These are phyloP conservation scores for Dispira parvispora DNA, from an alignment of 192 early-diverging fungal genomes.

Conservation along the genomic window DNA sequence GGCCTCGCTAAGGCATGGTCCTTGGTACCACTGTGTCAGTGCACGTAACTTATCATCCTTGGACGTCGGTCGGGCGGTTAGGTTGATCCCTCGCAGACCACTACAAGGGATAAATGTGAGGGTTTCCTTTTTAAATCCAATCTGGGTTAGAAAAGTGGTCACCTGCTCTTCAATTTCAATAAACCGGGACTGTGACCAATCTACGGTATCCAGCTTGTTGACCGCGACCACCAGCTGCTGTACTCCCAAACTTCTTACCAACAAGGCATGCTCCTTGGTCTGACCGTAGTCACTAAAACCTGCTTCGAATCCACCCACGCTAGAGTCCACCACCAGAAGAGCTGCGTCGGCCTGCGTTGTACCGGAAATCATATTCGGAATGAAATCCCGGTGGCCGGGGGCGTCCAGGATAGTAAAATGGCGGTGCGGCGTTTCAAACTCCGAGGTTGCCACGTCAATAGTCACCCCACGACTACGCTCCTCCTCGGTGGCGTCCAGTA, in stretches of 20 bases:
- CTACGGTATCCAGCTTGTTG: slow-evolving; percentile 88
- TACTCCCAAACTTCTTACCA: slow-evolving; percentile 86
- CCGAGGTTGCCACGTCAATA: slow-evolving; percentile 84
- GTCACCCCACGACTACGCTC: slow-evolving; percentile 82
- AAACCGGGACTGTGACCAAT: slow-evolving; percentile 69
- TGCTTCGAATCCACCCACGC: slow-evolving; percentile 81
- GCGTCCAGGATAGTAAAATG: slow-evolving; percentile 85
- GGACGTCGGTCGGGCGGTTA: slow-evolving; percentile 28
- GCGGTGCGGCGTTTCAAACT: slow-evolving; percentile 65
- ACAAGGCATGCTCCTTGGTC: slow-evolving; percentile 87
- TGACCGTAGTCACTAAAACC: slow-evolving; percentile 91
- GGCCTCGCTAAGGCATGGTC: slow-evolving; percentile 56
- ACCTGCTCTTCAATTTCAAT: slow-evolving; percentile 46
- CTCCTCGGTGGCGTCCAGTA: slow-evolving; percentile 90
- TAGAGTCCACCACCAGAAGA: slow-evolving; percentile 79
- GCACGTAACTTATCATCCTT: slow-evolving; percentile 13
- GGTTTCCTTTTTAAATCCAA: slow-evolving; percentile 61
- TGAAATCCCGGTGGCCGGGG: slow-evolving; percentile 95
- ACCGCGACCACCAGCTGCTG: slow-evolving; percentile 81
- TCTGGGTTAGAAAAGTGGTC: slow-evolving; percentile 46
- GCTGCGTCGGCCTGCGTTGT: slow-evolving; percentile 86
- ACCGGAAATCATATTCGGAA: slow-evolving; percentile 98
- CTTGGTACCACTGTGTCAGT: slow-evolving; percentile 57
- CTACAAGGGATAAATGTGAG: slow-evolving; percentile 80
- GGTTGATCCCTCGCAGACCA: slow-evolving; percentile 80